These are phyloP conservation scores for Trypanosomatidae sp. DNA, from an alignment of 208 protist species.

Conservation along the genomic window DNA sequence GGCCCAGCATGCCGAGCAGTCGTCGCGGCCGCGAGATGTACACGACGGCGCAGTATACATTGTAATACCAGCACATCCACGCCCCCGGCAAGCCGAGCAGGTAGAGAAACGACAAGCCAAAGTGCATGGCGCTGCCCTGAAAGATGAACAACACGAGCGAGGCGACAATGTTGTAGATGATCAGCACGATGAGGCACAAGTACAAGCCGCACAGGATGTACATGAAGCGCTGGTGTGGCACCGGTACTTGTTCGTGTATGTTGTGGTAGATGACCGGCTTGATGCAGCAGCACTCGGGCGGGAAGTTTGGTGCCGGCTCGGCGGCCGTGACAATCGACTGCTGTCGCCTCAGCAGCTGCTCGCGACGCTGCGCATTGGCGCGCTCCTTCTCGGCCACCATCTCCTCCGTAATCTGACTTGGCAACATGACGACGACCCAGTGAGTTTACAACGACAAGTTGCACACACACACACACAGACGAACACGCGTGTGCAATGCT, in stretches of 20 bases:
- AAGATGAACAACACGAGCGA: slow-evolving; percentile 38
- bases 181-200: slow-evolving; percentile 37
- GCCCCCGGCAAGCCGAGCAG: slow-evolving; percentile 66
- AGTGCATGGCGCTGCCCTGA: slow-evolving; percentile 32
- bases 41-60: slow-evolving; percentile 37
- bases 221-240: slow-evolving; percentile 63
- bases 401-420: slow-evolving; percentile 19
- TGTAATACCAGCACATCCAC: slow-evolving; percentile 80
- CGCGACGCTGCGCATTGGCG: slow-evolving; percentile 31
- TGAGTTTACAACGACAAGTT: no score
- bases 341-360: slow-evolving; percentile 19
- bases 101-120: slow-evolving; percentile 78
- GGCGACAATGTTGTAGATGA: slow-evolving; percentile 65
- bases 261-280: slow-evolving; percentile 79
- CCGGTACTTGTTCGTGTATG: slow-evolving; percentile 60
- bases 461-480: no score
- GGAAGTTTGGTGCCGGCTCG: slow-evolving; percentile 67
- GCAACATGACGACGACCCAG: slow-evolving; percentile 2
- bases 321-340: slow-evolving; percentile 8
- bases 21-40: slow-evolving; percentile 21
- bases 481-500: no score
- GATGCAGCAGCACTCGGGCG: slow-evolving; percentile 68
- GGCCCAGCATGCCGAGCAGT: slow-evolving; percentile 35
- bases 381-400: slow-evolving; percentile 73
- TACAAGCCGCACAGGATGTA: slow-evolving; percentile 65